A percentile compares a stretch with the other conserved stretches of the same genome.
Conservation (phyloP, 495 filamentous ascomycete species). For the Astrothelium subdiscretum region DNA sequence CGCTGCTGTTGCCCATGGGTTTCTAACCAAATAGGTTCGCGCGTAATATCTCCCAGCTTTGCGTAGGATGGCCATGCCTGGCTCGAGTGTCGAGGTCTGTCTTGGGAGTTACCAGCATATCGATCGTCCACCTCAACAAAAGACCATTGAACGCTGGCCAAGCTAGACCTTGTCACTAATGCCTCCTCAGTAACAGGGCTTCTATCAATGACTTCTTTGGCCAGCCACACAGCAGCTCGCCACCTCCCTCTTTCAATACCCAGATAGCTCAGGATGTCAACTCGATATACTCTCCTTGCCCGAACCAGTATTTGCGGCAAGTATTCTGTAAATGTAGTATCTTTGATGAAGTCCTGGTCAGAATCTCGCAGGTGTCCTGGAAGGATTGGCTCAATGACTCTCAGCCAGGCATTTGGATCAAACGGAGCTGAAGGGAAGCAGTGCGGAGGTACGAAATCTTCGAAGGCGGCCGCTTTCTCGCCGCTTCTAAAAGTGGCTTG, state of each 20-base stretch:
- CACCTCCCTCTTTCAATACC: conserved; percentile 23
- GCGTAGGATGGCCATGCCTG: not conserved
- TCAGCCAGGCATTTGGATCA: not conserved
- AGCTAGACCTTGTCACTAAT: not conserved
- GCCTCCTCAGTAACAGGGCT: not conserved
- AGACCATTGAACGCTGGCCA: not conserved
- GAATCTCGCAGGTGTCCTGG: not conserved
- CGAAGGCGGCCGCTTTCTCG: not conserved
- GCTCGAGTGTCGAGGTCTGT: not conserved
- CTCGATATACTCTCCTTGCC: conserved; percentile 4
- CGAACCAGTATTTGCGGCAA: conserved; percentile 9
- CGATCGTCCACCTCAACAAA: not conserved
- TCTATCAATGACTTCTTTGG: conserved; percentile 19
- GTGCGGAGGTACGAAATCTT: not conserved
- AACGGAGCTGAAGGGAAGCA: not conserved
- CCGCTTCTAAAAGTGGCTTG: not conserved
- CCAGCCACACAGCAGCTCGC: conserved; percentile 28
- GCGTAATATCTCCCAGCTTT: not conserved
- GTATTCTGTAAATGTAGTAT: not conserved
- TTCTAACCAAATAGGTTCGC: not conserved
- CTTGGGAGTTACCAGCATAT: not conserved
- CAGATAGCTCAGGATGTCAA: conserved; percentile 24
- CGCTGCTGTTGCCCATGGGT: not conserved
- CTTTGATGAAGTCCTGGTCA: not conserved
- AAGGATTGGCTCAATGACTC: not conserved